Percentiles rank a stretch among this genome's conserved stretches.
These are phyloP conservation scores for Candida glucosophila DNA, from an alignment of 1,139 yeast species.

Conservation along the genomic window DNA sequence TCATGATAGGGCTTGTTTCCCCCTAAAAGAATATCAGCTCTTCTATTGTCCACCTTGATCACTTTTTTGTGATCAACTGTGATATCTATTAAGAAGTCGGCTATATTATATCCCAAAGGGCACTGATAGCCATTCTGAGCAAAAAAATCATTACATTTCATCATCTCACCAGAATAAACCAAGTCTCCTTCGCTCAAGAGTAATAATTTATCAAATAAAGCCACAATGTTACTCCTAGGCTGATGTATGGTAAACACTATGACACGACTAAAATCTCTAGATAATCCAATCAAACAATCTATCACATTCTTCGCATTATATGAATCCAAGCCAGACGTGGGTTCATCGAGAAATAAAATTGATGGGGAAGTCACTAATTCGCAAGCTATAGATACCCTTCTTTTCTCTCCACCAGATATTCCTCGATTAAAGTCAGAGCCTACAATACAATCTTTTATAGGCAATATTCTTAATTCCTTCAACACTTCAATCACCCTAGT, in stretches of 20 bases:
- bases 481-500: slow-evolving; percentile 78
- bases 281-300: slow-evolving; percentile 73
- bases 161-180: slow-evolving; percentile 80
- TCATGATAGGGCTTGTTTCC: too few species aligned
- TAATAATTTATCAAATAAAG: slow-evolving; percentile 75
- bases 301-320: slow-evolving; percentile 88
- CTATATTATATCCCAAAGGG: slow-evolving; percentile 86
- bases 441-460: slow-evolving; percentile 75
- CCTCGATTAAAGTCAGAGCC: slow-evolving; percentile 90
- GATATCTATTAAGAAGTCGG: slow-evolving; percentile 85
- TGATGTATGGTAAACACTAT: slow-evolving; percentile 92
- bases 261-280: slow-evolving; percentile 76
- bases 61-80: slow-evolving; percentile 58
- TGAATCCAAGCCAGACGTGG: slow-evolving; percentile 92
- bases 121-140: slow-evolving; percentile 69
- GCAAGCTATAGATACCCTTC: slow-evolving; percentile 86
- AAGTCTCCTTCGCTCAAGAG: slow-evolving; percentile 78
- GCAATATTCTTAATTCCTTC: slow-evolving; percentile 73
- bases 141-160: slow-evolving; percentile 65
- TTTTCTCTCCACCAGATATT: slow-evolving; percentile 88
- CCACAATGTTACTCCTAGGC: slow-evolving; percentile 94
- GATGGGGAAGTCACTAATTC: slow-evolving; percentile 84
- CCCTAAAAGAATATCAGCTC: slow-evolving; percentile 11
- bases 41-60: slow-evolving; percentile 6
- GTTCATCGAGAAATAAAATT: slow-evolving; percentile 74